Base-by-base conservation (phyloP, 2,329 filamentous ascomycete species). In the Dothideomycetes sp. region DNA sequence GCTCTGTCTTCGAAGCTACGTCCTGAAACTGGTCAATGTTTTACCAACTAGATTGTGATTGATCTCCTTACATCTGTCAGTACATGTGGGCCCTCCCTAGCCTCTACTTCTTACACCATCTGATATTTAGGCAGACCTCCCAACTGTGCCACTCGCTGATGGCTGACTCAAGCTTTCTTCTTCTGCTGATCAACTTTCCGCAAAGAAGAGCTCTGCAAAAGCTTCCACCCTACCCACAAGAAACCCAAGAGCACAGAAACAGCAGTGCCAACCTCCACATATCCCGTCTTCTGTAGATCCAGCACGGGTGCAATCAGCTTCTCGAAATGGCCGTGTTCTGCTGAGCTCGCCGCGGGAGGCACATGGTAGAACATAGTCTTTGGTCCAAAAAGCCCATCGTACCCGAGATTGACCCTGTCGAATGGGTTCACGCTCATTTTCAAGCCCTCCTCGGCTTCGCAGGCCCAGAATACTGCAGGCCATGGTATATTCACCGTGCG, bases 391-490 rank as follows among this genome's bases (percentile, higher is more conserved):
- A 93, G 60, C 0, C 72, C 75, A 48, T 95, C 89, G 57, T 88
- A 95, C 1, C 87, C 88, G n/a, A 95, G 52, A 53, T 85, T 76
- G n/a, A 71, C 65, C 4, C 84, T 70, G 57, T 95, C 88, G 59
- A 96, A 96, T 0, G 89, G 89, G 52, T 83, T 94, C 4, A 70
- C 73, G 0, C 73, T 60, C 60, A 89, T 84, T 51, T 84, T 81
- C 1, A 70, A 70, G 1, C 73, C 76, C 37, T 76, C 71, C 8
- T 75, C 72, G 0, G 79, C 74, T 5, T 73, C 69, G 54, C 89
- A 96, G 1, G 87, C 86, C 88, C 88, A 95, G 65, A 95, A 95
- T 0, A 95, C 73, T 0, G 76, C 73, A 0, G 89, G 89, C 65
- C 82, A 88, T 0, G 89, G 84, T 0, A 91, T 58, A n/a, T 76